phyloP scores from a whole-genome alignment of 116 monocot species.

The Phalaenopsis hybrid region DNA sequence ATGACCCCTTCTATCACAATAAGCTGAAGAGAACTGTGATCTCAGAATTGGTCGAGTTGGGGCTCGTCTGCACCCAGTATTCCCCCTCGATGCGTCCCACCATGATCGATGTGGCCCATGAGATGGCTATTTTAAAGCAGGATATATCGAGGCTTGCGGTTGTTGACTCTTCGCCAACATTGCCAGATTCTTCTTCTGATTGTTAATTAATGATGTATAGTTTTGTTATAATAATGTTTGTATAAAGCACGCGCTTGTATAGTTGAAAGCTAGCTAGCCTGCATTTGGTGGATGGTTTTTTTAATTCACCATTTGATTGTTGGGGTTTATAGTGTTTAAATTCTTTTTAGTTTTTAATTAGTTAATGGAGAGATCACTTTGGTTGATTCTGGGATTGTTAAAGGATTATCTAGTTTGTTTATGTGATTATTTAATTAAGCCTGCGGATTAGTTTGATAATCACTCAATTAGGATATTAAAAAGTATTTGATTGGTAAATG shows the following conservation, averaged over 20 bases:
- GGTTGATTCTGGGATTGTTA: neutral
- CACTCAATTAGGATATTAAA: neutral
- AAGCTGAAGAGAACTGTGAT: conserved; percentile 24
- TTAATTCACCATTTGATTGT: neutral
- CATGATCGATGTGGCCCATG: conserved; percentile 68
- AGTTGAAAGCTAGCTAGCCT: too few species aligned
- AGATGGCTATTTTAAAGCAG: conserved; percentile 40
- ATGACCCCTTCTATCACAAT: conserved; percentile 6
- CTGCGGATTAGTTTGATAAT: neutral
- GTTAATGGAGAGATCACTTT: conserved; percentile 5
- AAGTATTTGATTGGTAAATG: neutral
- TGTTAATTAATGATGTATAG: too few species aligned
- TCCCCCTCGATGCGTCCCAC: conserved; percentile 54
- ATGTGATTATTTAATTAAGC: neutral
- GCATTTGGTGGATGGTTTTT: neutral
- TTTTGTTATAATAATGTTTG: too few species aligned
- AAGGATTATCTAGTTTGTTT: neutral
- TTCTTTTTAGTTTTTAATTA: neutral
- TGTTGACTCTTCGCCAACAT: neutral
- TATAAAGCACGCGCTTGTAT: too few species aligned
- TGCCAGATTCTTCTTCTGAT: too few species aligned
- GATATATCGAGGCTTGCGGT: conserved; percentile 17
- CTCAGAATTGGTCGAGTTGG: conserved; percentile 56
- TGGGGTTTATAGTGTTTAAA: neutral
- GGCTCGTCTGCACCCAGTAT: conserved; percentile 56